Evolutionary conservation across 192 early-diverging fungal genomes (phyloP), one percentile per base, ranked within the genome.

Genomic region (Backusella tarrabulga): DNA sequence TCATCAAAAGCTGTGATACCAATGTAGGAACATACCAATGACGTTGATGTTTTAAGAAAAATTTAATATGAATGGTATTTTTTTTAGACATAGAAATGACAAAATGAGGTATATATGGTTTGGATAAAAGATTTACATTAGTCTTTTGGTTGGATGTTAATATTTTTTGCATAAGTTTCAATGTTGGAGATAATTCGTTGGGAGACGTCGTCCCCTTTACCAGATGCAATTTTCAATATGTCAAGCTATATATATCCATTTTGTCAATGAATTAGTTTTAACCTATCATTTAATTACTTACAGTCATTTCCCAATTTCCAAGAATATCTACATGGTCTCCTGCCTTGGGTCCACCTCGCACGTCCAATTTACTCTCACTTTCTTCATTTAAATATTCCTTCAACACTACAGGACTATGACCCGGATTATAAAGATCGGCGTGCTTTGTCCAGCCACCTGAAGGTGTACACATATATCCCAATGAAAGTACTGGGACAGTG

Each of bases 291-390:
- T n/a, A 5, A 32, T 4, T 5, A 68, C 68, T 67, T 77, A 84
- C 85, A 19, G 88, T 92, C 46, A 92, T 83, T n/a, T 89, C 88
- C 56, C 88, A 85, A 77, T 96, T 95, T 56, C 95, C 95, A 12
- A 97, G 79, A 42, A 97, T 93, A 81, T 95, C 93, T 8, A 96
- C 92, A 83, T 96, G 96, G 71, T 96, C 93, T 1, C 91, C 86
- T 14, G 92, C 92, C 36, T 86, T 88, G 21, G 88, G 85, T 12
- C 94, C 94, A 36, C 94, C 94, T 4, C 92, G 87, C 26, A 92
- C 83, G 79, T 91, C 88, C 46, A 90, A 87, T 52, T 86, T 86
- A n/a, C 85, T 85, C 7, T 86, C 85, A 66, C 84, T 75, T 42
- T 83, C 83, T 68, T 83, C 84, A 46, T 94, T 87, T 67, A 75